A percentile compares a stretch with the other conserved stretches of the same genome.
phyloP scores from a whole-genome alignment of 1,284 basidiomycete genomes.

The Caloboletus inedulis region DNA sequence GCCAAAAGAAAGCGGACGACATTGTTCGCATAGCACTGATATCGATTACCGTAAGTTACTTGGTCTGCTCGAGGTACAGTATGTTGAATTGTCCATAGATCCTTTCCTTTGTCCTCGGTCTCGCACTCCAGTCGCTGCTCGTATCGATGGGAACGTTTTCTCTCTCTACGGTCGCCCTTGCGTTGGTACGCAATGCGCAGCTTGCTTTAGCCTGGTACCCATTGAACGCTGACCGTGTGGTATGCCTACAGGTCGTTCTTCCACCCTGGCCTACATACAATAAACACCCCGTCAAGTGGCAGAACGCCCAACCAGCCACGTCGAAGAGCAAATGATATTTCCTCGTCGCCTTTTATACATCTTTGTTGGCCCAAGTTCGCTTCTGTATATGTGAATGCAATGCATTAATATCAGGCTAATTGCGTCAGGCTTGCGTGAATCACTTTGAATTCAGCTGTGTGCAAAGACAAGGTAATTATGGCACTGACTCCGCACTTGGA shows the following conservation, averaged over 20 bases:
- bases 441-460: neutral
- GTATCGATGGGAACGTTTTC: slow-evolving; percentile 57
- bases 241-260: slow-evolving; percentile 47
- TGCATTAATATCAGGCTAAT: neutral
- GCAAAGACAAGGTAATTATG: neutral
- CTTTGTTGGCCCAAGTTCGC: neutral
- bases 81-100: slow-evolving; percentile 37
- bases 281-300: slow-evolving; percentile 62
- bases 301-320: slow-evolving; percentile 38
- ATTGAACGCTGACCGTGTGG: neutral
- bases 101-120: slow-evolving; percentile 62
- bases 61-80: neutral
- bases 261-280: slow-evolving; percentile 72
- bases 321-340: slow-evolving; percentile 23
- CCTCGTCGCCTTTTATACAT: neutral
- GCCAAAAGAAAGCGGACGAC: slow-evolving; percentile 59
- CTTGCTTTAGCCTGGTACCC: neutral
- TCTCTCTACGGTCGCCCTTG: slow-evolving; percentile 42
- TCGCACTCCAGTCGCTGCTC: slow-evolving; percentile 56
- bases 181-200: slow-evolving; percentile 46
- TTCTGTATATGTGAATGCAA: neutral
- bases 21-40: slow-evolving; percentile 47
- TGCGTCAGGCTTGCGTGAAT: neutral
- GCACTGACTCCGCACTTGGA: neutral
- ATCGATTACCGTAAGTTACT: slow-evolving; percentile 39